Evolutionary conservation across 2,329 filamentous ascomycete species (phyloP).

Genomic region (Penicillium sp.): DNA sequence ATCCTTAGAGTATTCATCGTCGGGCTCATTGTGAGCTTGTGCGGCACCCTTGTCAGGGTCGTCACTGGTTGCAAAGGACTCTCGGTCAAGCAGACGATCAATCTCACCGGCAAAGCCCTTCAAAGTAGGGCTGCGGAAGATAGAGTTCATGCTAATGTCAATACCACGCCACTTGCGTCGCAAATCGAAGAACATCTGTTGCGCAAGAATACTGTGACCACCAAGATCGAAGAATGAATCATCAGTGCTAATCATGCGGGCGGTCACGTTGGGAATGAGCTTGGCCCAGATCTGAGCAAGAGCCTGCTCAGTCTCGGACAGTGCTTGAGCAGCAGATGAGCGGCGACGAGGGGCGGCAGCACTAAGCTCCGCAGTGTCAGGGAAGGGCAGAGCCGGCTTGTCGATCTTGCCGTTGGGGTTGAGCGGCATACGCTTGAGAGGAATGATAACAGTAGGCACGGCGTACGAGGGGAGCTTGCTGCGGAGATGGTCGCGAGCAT

Average conservation of each 20-base stretch:
- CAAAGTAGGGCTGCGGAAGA: conserved; percentile 68
- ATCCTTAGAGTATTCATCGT: conserved; percentile 53
- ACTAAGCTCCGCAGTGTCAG: conserved; percentile 67
- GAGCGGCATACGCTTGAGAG: conserved; percentile 71
- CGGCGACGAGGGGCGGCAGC: conserved; percentile 54
- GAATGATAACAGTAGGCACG: conserved; percentile 72
- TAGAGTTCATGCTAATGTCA: conserved; percentile 67
- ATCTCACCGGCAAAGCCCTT: conserved; percentile 58
- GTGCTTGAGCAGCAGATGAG: conserved; percentile 48
- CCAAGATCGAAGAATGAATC: conserved; percentile 75
- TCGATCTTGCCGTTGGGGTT: conserved; percentile 88
- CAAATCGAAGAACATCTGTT: conserved; percentile 74
- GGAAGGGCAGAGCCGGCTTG: conserved; percentile 76
- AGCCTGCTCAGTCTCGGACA: conserved; percentile 61
- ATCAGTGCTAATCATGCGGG: conserved; percentile 65
- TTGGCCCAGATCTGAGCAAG: conserved; percentile 73
- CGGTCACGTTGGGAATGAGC: conserved; percentile 66
- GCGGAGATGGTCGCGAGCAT: conserved; percentile 68
- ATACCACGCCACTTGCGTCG: conserved; percentile 61
- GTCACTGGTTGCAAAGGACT: conserved; percentile 47
- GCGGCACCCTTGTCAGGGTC: conserved; percentile 44
- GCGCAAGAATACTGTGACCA: conserved; percentile 77
- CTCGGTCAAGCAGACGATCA: conserved; percentile 49
- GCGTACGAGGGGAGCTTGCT: conserved; percentile 72
- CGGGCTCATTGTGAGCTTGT: conserved; percentile 37